These are phyloP conservation scores for Aspergillus candidus DNA, from an alignment of 2,329 filamentous ascomycete species.

Conservation along the genomic window DNA sequence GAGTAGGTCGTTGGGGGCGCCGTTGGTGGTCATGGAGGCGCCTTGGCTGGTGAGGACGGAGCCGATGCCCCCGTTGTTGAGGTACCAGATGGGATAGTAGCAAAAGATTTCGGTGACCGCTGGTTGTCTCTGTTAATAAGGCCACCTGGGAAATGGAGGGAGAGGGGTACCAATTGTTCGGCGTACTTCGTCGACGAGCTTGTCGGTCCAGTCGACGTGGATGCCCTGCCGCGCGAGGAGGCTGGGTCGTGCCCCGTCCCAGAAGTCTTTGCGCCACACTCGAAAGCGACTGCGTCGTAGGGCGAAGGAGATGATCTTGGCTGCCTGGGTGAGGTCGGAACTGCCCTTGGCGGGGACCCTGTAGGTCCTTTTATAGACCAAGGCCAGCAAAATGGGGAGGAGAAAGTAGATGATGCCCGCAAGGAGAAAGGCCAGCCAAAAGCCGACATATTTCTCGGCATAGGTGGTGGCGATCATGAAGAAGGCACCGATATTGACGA, in stretches of 20 bases:
- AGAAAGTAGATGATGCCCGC: conserved; percentile 31
- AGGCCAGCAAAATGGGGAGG: conserved; percentile 28
- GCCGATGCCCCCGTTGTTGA: conserved; percentile 47
- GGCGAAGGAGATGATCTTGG: conserved; percentile 29
- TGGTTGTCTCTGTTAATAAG: neutral
- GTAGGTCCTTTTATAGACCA: conserved; percentile 30
- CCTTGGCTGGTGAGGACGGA: conserved; percentile 44
- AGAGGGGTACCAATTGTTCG: conserved; percentile 19
- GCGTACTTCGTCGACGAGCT: conserved; percentile 32
- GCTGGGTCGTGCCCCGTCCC: conserved; percentile 31
- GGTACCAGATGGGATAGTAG: conserved; percentile 34
- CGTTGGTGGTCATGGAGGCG: conserved; percentile 45
- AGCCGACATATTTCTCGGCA: conserved; percentile 37
- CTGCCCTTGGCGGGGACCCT: conserved; percentile 26
- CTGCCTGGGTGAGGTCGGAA: conserved; percentile 27
- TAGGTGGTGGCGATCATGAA: conserved; percentile 36
- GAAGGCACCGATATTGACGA: conserved; percentile 30
- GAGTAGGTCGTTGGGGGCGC: conserved; percentile 48
- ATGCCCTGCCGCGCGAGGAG: conserved; percentile 24
- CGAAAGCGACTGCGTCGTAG: conserved; percentile 28
- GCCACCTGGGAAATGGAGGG: neutral
- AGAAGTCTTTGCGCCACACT: conserved; percentile 29
- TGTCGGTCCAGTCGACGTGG: conserved; percentile 28
- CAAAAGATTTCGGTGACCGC: conserved; percentile 33
- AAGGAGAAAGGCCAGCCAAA: conserved; percentile 32